These are phyloP conservation scores for Boechera stricta DNA, from an alignment of 345 rosid species.

Conservation along the genomic window DNA sequence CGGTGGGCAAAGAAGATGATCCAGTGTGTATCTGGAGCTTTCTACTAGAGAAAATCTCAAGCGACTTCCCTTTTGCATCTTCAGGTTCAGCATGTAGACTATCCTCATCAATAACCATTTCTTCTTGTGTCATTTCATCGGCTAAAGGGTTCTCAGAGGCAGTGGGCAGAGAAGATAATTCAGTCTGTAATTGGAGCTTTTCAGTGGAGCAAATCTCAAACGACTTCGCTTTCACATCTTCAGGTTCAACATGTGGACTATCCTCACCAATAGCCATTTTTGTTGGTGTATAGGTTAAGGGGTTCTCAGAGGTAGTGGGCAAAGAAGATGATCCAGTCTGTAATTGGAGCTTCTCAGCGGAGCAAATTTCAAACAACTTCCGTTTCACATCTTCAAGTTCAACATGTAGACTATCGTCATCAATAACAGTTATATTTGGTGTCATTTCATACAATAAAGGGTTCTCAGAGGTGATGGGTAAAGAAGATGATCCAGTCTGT, in stretches of 20 bases:
- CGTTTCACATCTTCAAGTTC: not conserved
- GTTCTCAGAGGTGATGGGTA: constrained; percentile 32
- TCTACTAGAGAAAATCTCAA: not conserved
- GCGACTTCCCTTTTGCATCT: not conserved
- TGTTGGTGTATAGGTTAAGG: constrained; percentile 41
- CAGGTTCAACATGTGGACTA: not conserved
- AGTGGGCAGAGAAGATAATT: constrained; percentile 45
- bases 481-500: constrained; percentile 46
- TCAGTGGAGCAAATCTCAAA: not conserved
- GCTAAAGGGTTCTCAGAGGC: constrained; percentile 44
- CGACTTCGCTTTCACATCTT: not conserved
- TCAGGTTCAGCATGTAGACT: not conserved
- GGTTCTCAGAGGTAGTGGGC: constrained; percentile 50
- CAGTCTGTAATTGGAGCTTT: constrained; percentile 5
- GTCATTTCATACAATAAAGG: constrained; percentile 23
- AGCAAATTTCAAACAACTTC: not conserved
- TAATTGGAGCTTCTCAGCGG: not conserved
- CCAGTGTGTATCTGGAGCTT: too few relatives aligned
- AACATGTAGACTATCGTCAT: not conserved
- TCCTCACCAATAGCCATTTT: not conserved
- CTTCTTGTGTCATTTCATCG: not conserved
- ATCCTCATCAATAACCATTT: not conserved
- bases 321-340: constrained; percentile 49
- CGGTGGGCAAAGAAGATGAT: too few relatives aligned
- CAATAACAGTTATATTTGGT: not conserved